Evolutionary conservation across 257 asterid genomes (phyloP).

Genomic region (Nicotiana sylvestris): DNA sequence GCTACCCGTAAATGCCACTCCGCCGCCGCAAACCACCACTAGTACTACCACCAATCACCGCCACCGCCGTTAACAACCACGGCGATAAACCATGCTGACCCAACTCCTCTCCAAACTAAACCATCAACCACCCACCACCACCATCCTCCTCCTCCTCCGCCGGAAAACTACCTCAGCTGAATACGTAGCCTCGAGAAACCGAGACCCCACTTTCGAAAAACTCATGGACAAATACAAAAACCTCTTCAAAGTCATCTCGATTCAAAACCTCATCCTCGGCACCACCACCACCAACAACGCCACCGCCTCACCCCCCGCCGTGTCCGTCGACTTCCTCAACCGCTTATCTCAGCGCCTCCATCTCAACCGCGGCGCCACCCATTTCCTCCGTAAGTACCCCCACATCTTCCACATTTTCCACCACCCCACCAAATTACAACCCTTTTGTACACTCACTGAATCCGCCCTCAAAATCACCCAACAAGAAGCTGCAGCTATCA

Average conservation of each 20-base stretch:
- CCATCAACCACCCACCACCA: slow-evolving; percentile 1
- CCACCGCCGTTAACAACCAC: slow-evolving; percentile 10
- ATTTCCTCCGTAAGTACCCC: slow-evolving; percentile 76
- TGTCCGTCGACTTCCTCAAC: slow-evolving; percentile 72
- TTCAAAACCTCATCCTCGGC: slow-evolving; percentile 79
- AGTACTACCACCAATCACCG: not conserved
- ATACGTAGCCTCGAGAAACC: slow-evolving; percentile 63
- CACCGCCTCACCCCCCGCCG: slow-evolving; percentile 42
- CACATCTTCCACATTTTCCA: slow-evolving; percentile 70
- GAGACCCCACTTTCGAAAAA: slow-evolving; percentile 86
- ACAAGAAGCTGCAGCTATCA: slow-evolving; percentile 47
- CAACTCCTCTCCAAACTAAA: slow-evolving; percentile 37
- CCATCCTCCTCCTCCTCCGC: slow-evolving; percentile 37
- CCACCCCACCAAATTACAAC: slow-evolving; percentile 52
- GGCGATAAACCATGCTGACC: slow-evolving; percentile 35
- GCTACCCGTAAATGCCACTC: not conserved
- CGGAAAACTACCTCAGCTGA: slow-evolving; percentile 65
- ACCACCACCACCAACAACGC: slow-evolving; percentile 18
- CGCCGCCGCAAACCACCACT: not conserved
- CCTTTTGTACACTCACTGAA: slow-evolving; percentile 56
- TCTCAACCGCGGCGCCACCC: slow-evolving; percentile 76
- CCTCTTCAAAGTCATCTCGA: slow-evolving; percentile 58
- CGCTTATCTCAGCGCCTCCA: slow-evolving; percentile 81
- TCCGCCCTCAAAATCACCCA: slow-evolving; percentile 40
- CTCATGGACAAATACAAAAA: slow-evolving; percentile 82